Base-by-base conservation (phyloP, 1,284 basidiomycete species). In the Trichosporon sp. region DNA sequence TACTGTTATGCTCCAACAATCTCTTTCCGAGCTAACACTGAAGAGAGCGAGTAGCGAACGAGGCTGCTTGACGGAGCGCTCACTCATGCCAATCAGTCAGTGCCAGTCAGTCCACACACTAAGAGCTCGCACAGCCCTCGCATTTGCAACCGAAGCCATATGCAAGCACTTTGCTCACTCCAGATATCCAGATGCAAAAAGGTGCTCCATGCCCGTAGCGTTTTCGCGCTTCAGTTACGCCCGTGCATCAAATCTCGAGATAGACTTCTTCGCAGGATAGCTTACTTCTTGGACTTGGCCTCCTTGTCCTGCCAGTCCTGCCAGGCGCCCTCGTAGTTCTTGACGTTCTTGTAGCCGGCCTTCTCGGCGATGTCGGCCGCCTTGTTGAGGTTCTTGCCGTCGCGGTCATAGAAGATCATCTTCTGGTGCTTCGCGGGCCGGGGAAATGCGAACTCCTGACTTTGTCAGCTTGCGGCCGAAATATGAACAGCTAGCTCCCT, bases 391-490 rank as follows among this genome's bases (percentile, higher is more conserved):
- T 95, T 87, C 81, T 88, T 89, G 6, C 95, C 95, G 71, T 91
- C 91, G 65, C 93, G 87, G 83, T 95, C 98, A 83, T 95, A 96
- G 78, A 96, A 94, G 13, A 91, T 87, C 35, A 98, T 83, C 76
- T 92, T 90, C 78, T 95, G 91, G 68, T 87, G 81, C 71, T 84
- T 82, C 15, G 44, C 58, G 3, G 95, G 95, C 80, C 95, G 93
- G 64, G 89, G 86, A 78, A 95, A 97, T 2, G 92, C 91, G 73
- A 89, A 89, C 72, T 88, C 68, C 69, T 71, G 47, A 1, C 47
- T n/a, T 11, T n/a, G 42, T 62, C 13, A 62, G 38, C 38, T n/a
- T 8, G 3, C 27, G 23, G 18, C 64, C 27, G 9, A 35, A 9
- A 47, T 35, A 12, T 8, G 25, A 0, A 15, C 1, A 23, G 15